Percentiles rank a stretch among this genome's conserved stretches.
Conservation (phyloP, 2,329 filamentous ascomycete species). For the Scleromitrula shiraiana region DNA sequence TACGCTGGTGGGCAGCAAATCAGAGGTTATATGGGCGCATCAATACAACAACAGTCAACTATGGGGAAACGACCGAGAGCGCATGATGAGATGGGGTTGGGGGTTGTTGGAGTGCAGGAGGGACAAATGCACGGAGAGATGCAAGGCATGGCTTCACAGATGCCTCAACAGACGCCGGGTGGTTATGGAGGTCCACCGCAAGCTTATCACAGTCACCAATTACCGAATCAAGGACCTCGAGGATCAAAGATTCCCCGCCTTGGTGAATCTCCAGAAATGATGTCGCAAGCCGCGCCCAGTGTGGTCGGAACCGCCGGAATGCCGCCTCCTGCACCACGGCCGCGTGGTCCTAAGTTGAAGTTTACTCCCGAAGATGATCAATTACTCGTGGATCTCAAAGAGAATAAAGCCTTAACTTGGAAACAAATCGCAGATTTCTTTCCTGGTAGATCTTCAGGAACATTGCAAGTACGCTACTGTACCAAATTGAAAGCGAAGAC, state of each 20-base stretch:
- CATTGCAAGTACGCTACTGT: slow-evolving; percentile 87
- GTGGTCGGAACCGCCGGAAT: slow-evolving; percentile 82
- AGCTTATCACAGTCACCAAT: slow-evolving; percentile 64
- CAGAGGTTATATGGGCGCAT: slow-evolving; percentile 36
- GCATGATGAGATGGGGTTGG: slow-evolving; percentile 45
- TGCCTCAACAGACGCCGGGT: slow-evolving; percentile 49
- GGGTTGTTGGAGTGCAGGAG: slow-evolving; percentile 40
- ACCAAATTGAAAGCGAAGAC: slow-evolving; percentile 93
- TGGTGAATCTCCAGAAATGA: slow-evolving; percentile 38
- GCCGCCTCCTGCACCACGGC: slow-evolving; percentile 72
- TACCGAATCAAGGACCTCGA: slow-evolving; percentile 65
- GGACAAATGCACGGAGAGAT: slow-evolving; percentile 31
- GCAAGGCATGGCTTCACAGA: slow-evolving; percentile 42
- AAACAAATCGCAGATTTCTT: slow-evolving; percentile 98
- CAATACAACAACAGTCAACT: slow-evolving; percentile 26
- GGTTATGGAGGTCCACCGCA: slow-evolving; percentile 31
- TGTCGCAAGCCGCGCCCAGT: slow-evolving; percentile 59
- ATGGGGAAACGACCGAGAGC: slow-evolving; percentile 42
- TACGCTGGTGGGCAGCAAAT: slow-evolving; percentile 43
- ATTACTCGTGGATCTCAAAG: slow-evolving; percentile 80
- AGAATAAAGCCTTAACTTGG: slow-evolving; percentile 92
- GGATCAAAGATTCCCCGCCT: slow-evolving; percentile 56
- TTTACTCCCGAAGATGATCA: slow-evolving; percentile 91
- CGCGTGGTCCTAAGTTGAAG: slow-evolving; percentile 83
- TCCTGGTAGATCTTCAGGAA: slow-evolving; percentile 81